Percentiles rank a stretch among this genome's conserved stretches.
Evolutionary conservation across 805 yeast species (phyloP).

Genomic region (Myxozyma vanderwaltii): DNA sequence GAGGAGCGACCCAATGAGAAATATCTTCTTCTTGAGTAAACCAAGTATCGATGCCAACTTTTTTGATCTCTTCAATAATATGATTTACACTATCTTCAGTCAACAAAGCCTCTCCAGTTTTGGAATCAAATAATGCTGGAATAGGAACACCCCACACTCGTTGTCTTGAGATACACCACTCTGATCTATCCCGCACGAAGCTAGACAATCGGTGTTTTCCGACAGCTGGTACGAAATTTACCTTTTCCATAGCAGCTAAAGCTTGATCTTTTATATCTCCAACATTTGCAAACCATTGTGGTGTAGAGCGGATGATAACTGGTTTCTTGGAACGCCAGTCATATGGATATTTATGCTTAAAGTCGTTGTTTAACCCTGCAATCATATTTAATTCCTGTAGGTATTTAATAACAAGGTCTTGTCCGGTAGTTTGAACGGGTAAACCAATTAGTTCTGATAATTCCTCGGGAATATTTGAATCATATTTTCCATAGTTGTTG

Average conservation of each 20-base stretch:
- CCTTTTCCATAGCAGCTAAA: constrained; percentile 57
- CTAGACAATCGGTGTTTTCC: constrained; percentile 72
- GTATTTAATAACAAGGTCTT: constrained; percentile 48
- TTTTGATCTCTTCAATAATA: constrained; percentile 58
- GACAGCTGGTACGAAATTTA: constrained; percentile 69
- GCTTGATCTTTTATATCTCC: constrained; percentile 70
- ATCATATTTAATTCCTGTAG: constrained; percentile 52
- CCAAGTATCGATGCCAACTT: constrained; percentile 79
- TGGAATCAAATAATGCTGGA: constrained; percentile 71
- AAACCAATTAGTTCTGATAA: constrained; percentile 55
- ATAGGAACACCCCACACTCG: constrained; percentile 98
- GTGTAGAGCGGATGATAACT: constrained; percentile 90
- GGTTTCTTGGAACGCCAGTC: constrained; percentile 98
- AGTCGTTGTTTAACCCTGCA: constrained; percentile 51
- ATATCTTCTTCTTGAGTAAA: constrained; percentile 58
- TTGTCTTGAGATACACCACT: constrained; percentile 98
- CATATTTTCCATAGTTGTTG: constrained; percentile 70
- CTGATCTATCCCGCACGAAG: constrained; percentile 75
- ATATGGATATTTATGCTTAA: constrained; percentile 86
- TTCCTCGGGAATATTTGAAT: constrained; percentile 52
- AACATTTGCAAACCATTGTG: constrained; percentile 95
- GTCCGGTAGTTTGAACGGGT: constrained; percentile 65
- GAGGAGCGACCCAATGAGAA: constrained; percentile 72
- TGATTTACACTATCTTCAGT: constrained; percentile 58
- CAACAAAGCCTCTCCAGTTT: constrained; percentile 65